These are phyloP conservation scores for Heliocybe sulcata DNA, from an alignment of 1,284 basidiomycete genomes.

Conservation along the genomic window DNA sequence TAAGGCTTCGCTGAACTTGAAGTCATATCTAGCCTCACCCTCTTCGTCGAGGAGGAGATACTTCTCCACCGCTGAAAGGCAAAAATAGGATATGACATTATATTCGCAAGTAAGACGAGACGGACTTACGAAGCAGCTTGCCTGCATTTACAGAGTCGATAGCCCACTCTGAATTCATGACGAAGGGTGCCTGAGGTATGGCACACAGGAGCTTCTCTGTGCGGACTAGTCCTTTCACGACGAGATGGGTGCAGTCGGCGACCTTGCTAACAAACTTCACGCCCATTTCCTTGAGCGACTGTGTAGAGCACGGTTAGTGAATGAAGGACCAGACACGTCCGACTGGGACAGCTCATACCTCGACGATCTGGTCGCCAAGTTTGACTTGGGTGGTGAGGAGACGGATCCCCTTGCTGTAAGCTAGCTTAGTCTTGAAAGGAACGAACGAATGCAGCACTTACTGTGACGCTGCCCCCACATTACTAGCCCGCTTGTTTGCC, in stretches of 20 bases:
- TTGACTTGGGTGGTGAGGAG: constrained; percentile 56
- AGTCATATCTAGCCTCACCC: constrained; percentile 56
- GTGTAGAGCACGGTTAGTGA: not conserved
- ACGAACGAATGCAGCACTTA: not conserved
- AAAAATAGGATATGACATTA: not conserved
- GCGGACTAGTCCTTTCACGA: constrained; percentile 59
- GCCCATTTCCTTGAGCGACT: constrained; percentile 60
- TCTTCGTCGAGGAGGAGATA: constrained; percentile 52
- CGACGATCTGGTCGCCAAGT: constrained; percentile 44
- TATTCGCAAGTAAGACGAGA: not conserved
- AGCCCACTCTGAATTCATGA: constrained; percentile 67
- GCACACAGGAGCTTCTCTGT: constrained; percentile 83
- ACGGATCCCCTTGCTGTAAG: constrained; percentile 21
- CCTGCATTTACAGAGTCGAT: constrained; percentile 46
- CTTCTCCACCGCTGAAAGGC: constrained; percentile 46
- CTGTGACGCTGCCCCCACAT: not conserved
- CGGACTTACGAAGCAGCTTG: constrained; percentile 53
- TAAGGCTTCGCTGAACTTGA: constrained; percentile 56
- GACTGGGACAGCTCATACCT: constrained; percentile 27
- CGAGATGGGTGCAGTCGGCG: constrained; percentile 68
- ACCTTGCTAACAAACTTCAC: constrained; percentile 54
- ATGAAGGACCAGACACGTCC: constrained; percentile 3
- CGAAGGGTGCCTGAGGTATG: constrained; percentile 48
- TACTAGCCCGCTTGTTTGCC: not conserved
- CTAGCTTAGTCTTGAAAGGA: not conserved